Base-by-base conservation (phyloP, 2,329 filamentous ascomycete genomes). In the Aspergillus proliferans region DNA sequence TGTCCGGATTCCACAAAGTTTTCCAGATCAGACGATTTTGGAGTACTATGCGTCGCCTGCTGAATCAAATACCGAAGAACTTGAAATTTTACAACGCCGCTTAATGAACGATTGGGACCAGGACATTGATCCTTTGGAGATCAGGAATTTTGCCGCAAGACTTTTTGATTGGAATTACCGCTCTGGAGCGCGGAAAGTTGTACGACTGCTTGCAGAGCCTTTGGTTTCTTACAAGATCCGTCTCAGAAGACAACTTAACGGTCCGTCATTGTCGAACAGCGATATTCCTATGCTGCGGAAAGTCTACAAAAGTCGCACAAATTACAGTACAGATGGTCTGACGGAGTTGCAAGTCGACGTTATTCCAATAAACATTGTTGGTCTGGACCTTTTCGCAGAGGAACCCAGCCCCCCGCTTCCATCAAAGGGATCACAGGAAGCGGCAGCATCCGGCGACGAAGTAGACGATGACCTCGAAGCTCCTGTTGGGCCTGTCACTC, bases 41-140 rank as follows among this genome's bases (percentile, higher is more conserved):
- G 79, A 86, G 9, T 95, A 88, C 62, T 98, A 98, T 59, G 92
- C 87, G 0, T 84, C 91, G 61, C 93, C 93, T 0, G 83, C 86
- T 1, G 86, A 96, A 3, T 96, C 91, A 1, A 75, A 77, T 0
- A 57, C 74, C 5, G 67, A 79, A 7, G 75, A 79, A 22, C 61
- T 92, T 45, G 69, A 79, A 3, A 74, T 71, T 39, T 59, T 91
- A 18, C 74, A 70, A 49, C 64, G 65, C 2, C 72, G 73, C 0
- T 73, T 87, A 38, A 70, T 71, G 8, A 53, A 57, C 38, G 64
- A 64, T 9, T 89, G 85, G 81, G 79, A 84, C 48, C 72, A 73
- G 40, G 72, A 79, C 0, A 74, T 93, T 15, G 81, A 94, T 56
- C 75, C 87, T 10, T 60, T 72, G 3, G 82, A 80, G 0, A 69